Evolutionary conservation across 352 stramenopile species (phyloP), one percentile per base, ranked within the genome.

Genomic region (Thalassiosira hispida): DNA sequence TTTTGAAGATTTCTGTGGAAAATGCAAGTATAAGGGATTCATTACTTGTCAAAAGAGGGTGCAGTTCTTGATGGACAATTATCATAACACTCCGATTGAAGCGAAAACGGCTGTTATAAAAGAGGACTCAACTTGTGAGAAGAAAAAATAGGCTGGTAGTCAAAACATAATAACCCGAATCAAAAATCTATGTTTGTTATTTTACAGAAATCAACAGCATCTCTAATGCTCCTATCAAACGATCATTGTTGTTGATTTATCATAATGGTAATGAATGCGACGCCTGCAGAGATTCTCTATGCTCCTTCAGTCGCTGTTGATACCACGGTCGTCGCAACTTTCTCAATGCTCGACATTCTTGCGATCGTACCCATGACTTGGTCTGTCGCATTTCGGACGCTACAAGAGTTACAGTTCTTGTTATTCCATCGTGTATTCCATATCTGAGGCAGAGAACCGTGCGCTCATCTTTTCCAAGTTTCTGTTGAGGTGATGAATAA

Each of bases 281-380:
- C 29, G 77, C 67, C 14, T 77, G 71, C n/a, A 92, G 67, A 9
- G 89, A 88, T 74, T 91, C 61, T 82, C 90, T 84, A 72, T 94
- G 86, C 65, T 94, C 88, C 62, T 84, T 91, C 59, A 94, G 66
- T 69, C 89, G 84, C 64, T 92, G 87, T 77, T 94, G 88, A 71
- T 94, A 94, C 90, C 90, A 94, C 20, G 91, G 91, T 44, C 87
- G 77, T 44, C 91, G 73, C 20, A 95, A 67, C 79, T 94, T 94
- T 35, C 91, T 66, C 33, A 95, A 72, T 53, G 89, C 91, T 75
- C 91, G 77, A 38, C 81, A 91, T 78, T 95, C 91, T 83, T 91
- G 84, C 7, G 87, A 92, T 59, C 88, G 52, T 29, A 95, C 91
- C 90, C 90, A 95, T 8, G 88, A 83, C 59, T 94, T 94, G 7